Base-by-base conservation (phyloP, 2,329 filamentous ascomycete species). In the Dactylellina parvicollis region DNA sequence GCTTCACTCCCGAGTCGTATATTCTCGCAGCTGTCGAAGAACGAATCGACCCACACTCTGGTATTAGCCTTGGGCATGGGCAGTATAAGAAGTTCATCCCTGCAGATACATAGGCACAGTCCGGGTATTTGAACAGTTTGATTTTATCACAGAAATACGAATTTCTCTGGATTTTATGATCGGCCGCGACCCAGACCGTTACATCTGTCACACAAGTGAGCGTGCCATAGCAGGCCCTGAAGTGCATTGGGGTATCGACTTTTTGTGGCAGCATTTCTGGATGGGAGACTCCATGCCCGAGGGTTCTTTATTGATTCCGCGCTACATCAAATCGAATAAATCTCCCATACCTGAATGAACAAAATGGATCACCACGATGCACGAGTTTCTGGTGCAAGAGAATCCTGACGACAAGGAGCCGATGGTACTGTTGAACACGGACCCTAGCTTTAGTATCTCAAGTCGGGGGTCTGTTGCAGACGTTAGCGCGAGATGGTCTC, bases 81-180 rank as follows among this genome's bases (percentile, higher is more conserved):
- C 9, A 2, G 1, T 50, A 47, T 18, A 26, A 42, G 12, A 28
- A 24, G 10, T 50, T 38, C 24, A 24, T 38, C 5, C 22, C 1
- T 70, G 56, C 12, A 42, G 24, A 3, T 70, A 54, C 46, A 24
- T 61, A 3, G 65, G 65, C 16, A 22, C 56, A 2, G 65, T 70
- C 9, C 60, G 34, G 5, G 5, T 55, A n/a, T 24, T 38, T 55
- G 30, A n/a, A 38, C 12, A 38, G 5, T 26, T 28, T n/a, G n/a
- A n/a, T n/a, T n/a, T n/a, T n/a, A n/a, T n/a, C n/a, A n/a, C n/a
- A n/a, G 40, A 3, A 50, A 56, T 4, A 34, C 24, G 12, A 26
- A 32, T 18, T 14, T 22, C 2, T 12, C 12, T 22, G 12, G 12
- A 4, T 38, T 12, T n/a, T n/a, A n/a, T 55, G 3, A 55, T 55